A percentile compares a stretch with the other conserved stretches of the same genome.
phyloP scores from a whole-genome alignment of 108 stramenopile genomes.

The Thalassiosira profunda region DNA sequence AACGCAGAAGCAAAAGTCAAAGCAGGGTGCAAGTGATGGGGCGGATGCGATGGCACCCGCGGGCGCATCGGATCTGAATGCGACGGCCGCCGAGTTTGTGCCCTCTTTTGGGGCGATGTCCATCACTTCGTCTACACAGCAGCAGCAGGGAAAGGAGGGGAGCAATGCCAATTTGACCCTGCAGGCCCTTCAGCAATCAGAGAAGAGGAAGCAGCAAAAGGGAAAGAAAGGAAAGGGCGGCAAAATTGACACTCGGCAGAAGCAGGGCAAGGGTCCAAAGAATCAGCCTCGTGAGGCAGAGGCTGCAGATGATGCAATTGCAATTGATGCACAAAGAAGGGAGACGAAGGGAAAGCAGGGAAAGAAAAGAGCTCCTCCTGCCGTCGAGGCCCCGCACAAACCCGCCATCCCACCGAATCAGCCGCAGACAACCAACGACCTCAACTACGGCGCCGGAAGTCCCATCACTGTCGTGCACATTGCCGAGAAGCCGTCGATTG shows the following conservation, averaged over 20 bases:
- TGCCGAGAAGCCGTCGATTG: conserved; percentile 90
- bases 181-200: background rate
- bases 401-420: conserved; percentile 75
- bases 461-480: conserved; percentile 78
- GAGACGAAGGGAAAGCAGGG: conserved; percentile 1
- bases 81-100: too few relatives aligned
- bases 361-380: background rate
- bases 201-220: conserved; percentile 5
- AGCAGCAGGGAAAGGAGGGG: background rate
- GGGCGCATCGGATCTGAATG: too few relatives aligned
- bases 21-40: too few relatives aligned
- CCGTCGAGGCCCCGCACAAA: background rate
- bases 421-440: conserved; percentile 83
- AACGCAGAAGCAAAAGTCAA: too few relatives aligned
- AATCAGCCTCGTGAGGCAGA: background rate
- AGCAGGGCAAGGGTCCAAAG: conserved; percentile 11
- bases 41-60: too few relatives aligned
- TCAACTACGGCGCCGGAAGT: conserved; percentile 74
- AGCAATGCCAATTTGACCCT: conserved; percentile 5
- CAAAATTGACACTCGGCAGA: conserved; percentile 9
- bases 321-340: conserved; percentile 9
- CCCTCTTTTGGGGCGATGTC: too few relatives aligned
- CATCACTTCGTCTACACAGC: background rate
- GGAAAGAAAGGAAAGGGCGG: background rate
- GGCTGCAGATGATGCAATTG: background rate